These are phyloP conservation scores for Akanthomyces dipterigenus DNA, from an alignment of 2,329 filamentous ascomycete genomes.

Conservation along the genomic window DNA sequence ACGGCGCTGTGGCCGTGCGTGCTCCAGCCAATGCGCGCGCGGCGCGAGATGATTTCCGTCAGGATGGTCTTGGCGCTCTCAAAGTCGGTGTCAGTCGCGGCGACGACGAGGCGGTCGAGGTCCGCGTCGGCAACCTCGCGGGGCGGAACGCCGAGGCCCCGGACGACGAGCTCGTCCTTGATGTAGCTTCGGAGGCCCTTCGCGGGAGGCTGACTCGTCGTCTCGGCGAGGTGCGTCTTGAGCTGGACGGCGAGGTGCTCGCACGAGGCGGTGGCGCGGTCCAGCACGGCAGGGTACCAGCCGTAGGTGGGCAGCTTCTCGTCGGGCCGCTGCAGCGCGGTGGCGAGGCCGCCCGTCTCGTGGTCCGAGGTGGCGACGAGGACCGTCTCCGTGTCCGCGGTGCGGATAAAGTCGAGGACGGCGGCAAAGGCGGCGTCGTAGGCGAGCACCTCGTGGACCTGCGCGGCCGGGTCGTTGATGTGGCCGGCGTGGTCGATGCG, in stretches of 20 bases:
- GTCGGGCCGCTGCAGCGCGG: constrained; percentile 59
- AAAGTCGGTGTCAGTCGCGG: constrained; percentile 45
- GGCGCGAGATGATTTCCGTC: constrained; percentile 77
- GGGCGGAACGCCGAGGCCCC: constrained; percentile 63
- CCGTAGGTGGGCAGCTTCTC: constrained; percentile 51
- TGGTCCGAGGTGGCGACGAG: constrained; percentile 91
- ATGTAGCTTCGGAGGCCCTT: constrained; percentile 58
- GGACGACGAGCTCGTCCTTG: constrained; percentile 56
- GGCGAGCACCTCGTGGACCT: constrained; percentile 88
- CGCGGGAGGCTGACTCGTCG: constrained; percentile 20
- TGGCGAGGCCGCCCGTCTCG: constrained; percentile 84
- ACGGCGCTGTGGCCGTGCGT: constrained; percentile 91
- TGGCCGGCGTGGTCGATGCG: constrained; percentile 94
- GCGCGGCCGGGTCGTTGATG: constrained; percentile 74
- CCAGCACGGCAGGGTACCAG: constrained; percentile 80
- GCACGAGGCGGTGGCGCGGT: constrained; percentile 67
- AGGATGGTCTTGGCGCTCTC: constrained; percentile 52
- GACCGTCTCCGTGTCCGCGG: constrained; percentile 66
- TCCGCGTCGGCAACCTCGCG: constrained; percentile 65
- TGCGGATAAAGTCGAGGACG: constrained; percentile 77
- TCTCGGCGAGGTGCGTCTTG: constrained; percentile 44
- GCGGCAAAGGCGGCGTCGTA: constrained; percentile 82
- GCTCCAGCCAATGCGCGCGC: constrained; percentile 87
- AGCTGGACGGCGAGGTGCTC: constrained; percentile 64
- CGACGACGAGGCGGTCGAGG: constrained; percentile 56